phyloP scores from a whole-genome alignment of 2,329 filamentous ascomycete genomes.

The Claviceps sp. region DNA sequence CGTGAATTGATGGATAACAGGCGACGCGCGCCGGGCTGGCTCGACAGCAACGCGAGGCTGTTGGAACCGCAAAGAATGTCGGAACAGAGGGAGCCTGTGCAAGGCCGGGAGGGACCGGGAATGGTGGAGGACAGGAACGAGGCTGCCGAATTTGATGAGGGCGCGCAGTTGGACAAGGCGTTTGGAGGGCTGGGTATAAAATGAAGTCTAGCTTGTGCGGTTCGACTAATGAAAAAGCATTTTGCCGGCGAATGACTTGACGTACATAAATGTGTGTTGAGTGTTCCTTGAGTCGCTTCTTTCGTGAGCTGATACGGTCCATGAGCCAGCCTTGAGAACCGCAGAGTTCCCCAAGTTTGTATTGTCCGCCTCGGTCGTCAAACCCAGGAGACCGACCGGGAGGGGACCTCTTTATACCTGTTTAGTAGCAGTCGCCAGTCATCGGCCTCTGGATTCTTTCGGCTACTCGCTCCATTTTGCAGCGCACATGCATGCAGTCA shows the following conservation, averaged over 20 bases:
- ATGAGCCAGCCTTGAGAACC: neutral
- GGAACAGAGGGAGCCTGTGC: constrained; percentile 13
- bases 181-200: constrained; percentile 36
- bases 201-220: constrained; percentile 4
- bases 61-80: constrained; percentile 50
- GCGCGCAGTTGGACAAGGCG: constrained; percentile 42
- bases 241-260: neutral
- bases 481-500: too few species aligned
- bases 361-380: neutral
- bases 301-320: neutral
- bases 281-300: too few species aligned
- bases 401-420: too few species aligned
- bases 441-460: too few species aligned
- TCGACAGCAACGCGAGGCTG: constrained; percentile 59
- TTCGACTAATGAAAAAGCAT: neutral
- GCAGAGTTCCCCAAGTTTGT: too few species aligned
- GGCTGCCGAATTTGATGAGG: constrained; percentile 26
- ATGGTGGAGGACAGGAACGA: constrained; percentile 5
- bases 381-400: neutral
- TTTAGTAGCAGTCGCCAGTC: too few species aligned
- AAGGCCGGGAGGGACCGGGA: constrained; percentile 1
- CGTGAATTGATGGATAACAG: constrained; percentile 69
- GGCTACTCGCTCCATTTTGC: too few species aligned
- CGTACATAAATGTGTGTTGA: too few species aligned
- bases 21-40: constrained; percentile 65